Evolutionary conservation across 2,329 filamentous ascomycete genomes (phyloP), one percentile per base, ranked within the genome.

Genomic region (Xylariaceae sp.): DNA sequence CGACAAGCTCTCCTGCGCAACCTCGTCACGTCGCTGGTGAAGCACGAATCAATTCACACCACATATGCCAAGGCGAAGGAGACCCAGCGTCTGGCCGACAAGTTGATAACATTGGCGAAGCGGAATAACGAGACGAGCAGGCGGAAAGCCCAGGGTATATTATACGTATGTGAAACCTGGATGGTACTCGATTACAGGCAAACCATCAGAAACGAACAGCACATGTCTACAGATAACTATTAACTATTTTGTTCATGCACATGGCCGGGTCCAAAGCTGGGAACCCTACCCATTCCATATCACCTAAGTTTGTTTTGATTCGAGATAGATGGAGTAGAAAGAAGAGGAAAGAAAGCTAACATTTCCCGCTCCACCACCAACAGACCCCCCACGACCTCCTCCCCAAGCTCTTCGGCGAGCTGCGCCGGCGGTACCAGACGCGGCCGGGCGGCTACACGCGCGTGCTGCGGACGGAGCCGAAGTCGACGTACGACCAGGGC

Each of bases 1-100:
- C 85, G 94, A 71, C 85, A 93, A 77, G 93, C 94, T 47, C 85
- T 99, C 64, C 86, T 99, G 63, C 91, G 94, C 69, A 97, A 97
- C 76, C 81, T 99, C 57, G 92, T 97, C 72, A 96, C 93, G 63
- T 94, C 93, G 49, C 88, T 99, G 63, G 89, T 99, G 76, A 83
- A 90, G 74, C 86, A 96, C 74, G 94, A 99, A 78, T 86, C 91
- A 59, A 96, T 99, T 77, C 86, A 88, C 60, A 99, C 94, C 44
- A 96, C 94, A 76, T 97, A 89, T 82, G 87, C 88, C 72, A 97
- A 97, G 77, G 94, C 94, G 41, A 99, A 97, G 76, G 94, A 99
- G 78, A 90, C 94, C 16, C 94, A 99, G 76, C 83, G 90, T 36
- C 73, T 97, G 64, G 94, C 92, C 6, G 94, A 99, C 71, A 95